These are phyloP conservation scores for Penicillium malachiteum DNA, from an alignment of 495 filamentous ascomycete species.

Conservation along the genomic window DNA sequence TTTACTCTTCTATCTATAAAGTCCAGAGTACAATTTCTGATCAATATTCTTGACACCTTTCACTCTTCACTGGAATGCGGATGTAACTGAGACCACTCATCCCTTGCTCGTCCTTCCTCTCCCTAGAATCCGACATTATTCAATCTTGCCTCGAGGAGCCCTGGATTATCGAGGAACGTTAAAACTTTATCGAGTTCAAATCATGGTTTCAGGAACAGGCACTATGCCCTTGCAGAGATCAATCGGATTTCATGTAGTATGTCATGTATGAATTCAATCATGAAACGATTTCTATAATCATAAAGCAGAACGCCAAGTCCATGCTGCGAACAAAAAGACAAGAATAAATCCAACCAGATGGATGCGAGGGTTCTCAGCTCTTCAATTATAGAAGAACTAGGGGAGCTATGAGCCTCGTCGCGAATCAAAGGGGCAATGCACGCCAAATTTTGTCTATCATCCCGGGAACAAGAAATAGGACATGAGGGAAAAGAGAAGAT, in stretches of 20 bases:
- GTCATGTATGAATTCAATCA: slow-evolving; percentile 15
- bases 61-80: no score
- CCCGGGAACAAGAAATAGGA: slow-evolving; percentile 2
- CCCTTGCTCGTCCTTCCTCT: slow-evolving; percentile 18
- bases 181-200: not conserved
- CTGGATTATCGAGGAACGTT: slow-evolving; percentile 8
- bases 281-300: slow-evolving; percentile 13
- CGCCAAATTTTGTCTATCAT: slow-evolving; percentile 22
- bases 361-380: not conserved
- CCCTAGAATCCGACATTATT: not conserved
- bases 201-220: not conserved
- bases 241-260: slow-evolving; percentile 1
- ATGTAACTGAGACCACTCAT: not conserved
- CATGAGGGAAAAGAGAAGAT: not conserved
- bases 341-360: not conserved
- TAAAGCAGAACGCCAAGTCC: slow-evolving; percentile 15
- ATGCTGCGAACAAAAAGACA: slow-evolving; percentile 15
- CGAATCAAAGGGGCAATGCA: slow-evolving; percentile 10
- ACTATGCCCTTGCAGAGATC: slow-evolving; percentile 7
- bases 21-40: no score
- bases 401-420: not conserved
- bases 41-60: no score
- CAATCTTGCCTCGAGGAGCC: slow-evolving; percentile 6
- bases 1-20: no score
- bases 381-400: no score